Percentiles rank a stretch among this genome's conserved stretches.
Evolutionary conservation across 208 protist genomes (phyloP).

Genomic region (Naegleria fowleri): DNA sequence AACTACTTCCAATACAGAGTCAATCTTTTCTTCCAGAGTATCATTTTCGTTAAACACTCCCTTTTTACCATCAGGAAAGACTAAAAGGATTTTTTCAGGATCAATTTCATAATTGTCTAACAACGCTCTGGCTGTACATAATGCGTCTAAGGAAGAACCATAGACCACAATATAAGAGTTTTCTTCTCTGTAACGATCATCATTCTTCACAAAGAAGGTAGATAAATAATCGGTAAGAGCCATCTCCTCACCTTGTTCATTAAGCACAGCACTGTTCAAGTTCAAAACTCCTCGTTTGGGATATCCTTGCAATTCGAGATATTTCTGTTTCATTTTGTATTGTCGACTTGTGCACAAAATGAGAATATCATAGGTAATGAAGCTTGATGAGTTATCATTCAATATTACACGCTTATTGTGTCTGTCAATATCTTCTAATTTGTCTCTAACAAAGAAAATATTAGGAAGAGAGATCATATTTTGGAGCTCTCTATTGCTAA

Average conservation of each 20-base stretch:
- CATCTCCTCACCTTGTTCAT: not conserved
- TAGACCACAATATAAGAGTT: slow-evolving; percentile 71
- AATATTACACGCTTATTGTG: slow-evolving; percentile 58
- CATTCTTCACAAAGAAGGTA: not conserved
- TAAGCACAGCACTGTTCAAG: slow-evolving; percentile 49
- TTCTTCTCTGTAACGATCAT: slow-evolving; percentile 49
- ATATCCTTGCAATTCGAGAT: slow-evolving; percentile 52
- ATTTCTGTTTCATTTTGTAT: slow-evolving; percentile 59
- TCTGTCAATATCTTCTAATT: slow-evolving; percentile 73
- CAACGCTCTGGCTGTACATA: slow-evolving; percentile 57
- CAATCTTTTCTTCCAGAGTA: not conserved
- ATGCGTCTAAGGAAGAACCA: slow-evolving; percentile 68
- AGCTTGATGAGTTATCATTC: slow-evolving; percentile 26
- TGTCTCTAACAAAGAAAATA: slow-evolving; percentile 33
- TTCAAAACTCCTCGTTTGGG: slow-evolving; percentile 53
- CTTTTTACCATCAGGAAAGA: slow-evolving; percentile 48
- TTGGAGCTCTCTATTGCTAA: slow-evolving; percentile 54
- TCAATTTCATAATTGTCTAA: slow-evolving; percentile 58
- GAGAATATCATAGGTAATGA: slow-evolving; percentile 79
- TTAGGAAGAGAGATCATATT: slow-evolving; percentile 7
- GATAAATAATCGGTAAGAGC: not conserved
- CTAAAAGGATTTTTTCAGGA: slow-evolving; percentile 65
- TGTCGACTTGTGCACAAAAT: slow-evolving; percentile 72
- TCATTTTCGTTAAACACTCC: not conserved
- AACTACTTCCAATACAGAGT: not conserved